Evolutionary conservation across 1,139 yeast species (phyloP).

Genomic region (Yamadazyma blattariae): DNA sequence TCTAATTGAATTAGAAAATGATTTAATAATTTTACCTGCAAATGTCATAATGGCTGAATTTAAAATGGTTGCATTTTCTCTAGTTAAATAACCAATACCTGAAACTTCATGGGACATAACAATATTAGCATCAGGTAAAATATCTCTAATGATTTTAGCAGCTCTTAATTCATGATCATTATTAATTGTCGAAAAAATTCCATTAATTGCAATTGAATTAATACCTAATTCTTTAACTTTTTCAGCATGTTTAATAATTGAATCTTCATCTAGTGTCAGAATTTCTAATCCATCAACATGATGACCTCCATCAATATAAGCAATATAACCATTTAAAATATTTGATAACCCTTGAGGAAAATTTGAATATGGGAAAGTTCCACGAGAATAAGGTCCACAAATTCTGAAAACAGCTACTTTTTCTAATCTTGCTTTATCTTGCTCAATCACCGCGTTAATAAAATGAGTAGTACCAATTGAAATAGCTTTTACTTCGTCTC

Average conservation of each 20-base stretch:
- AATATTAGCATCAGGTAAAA: slow-evolving; percentile 27
- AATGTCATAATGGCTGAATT: slow-evolving; percentile 39
- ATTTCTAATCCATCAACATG: slow-evolving; percentile 38
- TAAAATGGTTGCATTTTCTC: slow-evolving; percentile 42
- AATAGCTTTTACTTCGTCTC: slow-evolving; percentile 28
- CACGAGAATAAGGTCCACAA: slow-evolving; percentile 33
- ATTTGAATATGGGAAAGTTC: slow-evolving; percentile 36
- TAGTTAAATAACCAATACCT: slow-evolving; percentile 37
- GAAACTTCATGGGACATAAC: slow-evolving; percentile 35
- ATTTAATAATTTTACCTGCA: slow-evolving; percentile 31
- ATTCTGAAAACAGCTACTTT: slow-evolving; percentile 38
- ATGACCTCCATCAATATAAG: slow-evolving; percentile 32
- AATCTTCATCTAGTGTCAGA: slow-evolving; percentile 25
- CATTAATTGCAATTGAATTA: slow-evolving; percentile 31
- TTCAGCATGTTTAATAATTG: slow-evolving; percentile 22
- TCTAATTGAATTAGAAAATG: slow-evolving; percentile 30
- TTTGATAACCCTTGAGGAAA: slow-evolving; percentile 32
- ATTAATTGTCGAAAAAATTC: slow-evolving; percentile 35
- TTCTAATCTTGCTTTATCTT: slow-evolving; percentile 34
- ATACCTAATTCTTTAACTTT: slow-evolving; percentile 25
- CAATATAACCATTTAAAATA: slow-evolving; percentile 28
- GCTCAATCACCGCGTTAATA: slow-evolving; percentile 43
- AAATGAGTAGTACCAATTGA: slow-evolving; percentile 47
- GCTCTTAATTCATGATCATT: slow-evolving; percentile 31
- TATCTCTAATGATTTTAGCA: slow-evolving; percentile 21